These are phyloP conservation scores for Kandelia obovata DNA, from an alignment of 345 rosid species.

Conservation along the genomic window DNA sequence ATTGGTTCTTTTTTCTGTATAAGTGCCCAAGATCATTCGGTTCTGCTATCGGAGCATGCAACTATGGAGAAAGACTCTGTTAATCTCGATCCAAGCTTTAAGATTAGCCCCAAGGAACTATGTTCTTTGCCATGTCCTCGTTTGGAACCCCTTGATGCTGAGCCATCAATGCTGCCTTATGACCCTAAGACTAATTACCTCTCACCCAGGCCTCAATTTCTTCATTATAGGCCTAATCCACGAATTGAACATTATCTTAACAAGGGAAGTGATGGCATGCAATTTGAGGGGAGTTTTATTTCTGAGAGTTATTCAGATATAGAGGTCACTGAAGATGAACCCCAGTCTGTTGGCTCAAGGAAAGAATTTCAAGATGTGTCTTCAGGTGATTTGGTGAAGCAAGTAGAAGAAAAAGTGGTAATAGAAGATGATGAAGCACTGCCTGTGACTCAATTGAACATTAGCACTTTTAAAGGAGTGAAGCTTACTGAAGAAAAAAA, in stretches of 20 bases:
- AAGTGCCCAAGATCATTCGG: slow-evolving; percentile 6
- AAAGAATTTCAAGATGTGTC: slow-evolving; percentile 39
- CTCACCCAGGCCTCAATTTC: slow-evolving; percentile 65
- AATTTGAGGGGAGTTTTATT: slow-evolving; percentile 48
- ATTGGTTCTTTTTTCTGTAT: slow-evolving; percentile 18
- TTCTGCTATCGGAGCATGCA: slow-evolving; percentile 5
- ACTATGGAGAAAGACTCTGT: slow-evolving; percentile 35
- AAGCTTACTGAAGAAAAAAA: slow-evolving; percentile 18
- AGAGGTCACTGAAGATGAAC: slow-evolving; percentile 48
- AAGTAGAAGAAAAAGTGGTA: slow-evolving; percentile 14
- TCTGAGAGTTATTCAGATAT: slow-evolving; percentile 47
- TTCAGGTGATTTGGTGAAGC: slow-evolving; percentile 20
- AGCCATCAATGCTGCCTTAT: slow-evolving; percentile 50
- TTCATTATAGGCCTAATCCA: slow-evolving; percentile 59
- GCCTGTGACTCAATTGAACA: slow-evolving; percentile 18
- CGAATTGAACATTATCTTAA: slow-evolving; percentile 39
- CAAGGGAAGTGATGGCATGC: slow-evolving; percentile 35
- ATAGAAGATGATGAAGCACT: slow-evolving; percentile 27
- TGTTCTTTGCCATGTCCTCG: slow-evolving; percentile 31
- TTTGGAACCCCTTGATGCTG: slow-evolving; percentile 59
- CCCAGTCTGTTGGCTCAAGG: slow-evolving; percentile 37
- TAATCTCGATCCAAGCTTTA: slow-evolving; percentile 44
- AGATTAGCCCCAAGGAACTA: slow-evolving; percentile 36
- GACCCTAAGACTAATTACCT: slow-evolving; percentile 57
- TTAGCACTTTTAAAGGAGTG: slow-evolving; percentile 11